These are phyloP conservation scores for Pulchroboletus neoregius DNA, from an alignment of 1,284 basidiomycete genomes.

Conservation along the genomic window DNA sequence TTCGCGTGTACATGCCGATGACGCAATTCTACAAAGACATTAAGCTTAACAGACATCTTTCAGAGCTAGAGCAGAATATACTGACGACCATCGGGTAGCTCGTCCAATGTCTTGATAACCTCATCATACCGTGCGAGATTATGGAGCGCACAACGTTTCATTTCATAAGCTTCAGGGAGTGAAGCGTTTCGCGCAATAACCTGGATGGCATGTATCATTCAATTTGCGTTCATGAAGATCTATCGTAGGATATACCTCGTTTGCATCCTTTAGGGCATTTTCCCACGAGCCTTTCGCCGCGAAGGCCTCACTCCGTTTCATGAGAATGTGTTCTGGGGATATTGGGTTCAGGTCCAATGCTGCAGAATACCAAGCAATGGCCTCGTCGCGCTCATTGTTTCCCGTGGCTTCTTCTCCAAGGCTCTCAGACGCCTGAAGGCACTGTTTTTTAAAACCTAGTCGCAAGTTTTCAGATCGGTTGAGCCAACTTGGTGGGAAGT, in stretches of 20 bases:
- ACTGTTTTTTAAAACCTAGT: not conserved
- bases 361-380: conserved; percentile 1
- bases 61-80: not conserved
- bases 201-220: not conserved
- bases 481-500: not conserved
- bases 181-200: not conserved
- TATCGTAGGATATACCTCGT: not conserved
- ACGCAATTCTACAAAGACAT: not conserved
- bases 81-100: not conserved
- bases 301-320: conserved; percentile 7
- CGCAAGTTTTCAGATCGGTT: not conserved
- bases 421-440: not conserved
- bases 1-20: not conserved
- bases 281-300: not conserved
- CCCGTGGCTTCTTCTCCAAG: not conserved
- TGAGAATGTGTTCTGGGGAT: not conserved
- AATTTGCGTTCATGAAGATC: not conserved
- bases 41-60: not conserved
- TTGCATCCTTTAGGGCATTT: not conserved
- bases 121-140: not conserved
- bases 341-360: not conserved
- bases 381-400: not conserved
- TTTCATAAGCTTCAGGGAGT: not conserved
- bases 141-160: not conserved
- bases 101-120: not conserved